Conservation (phyloP, 2,329 filamentous ascomycete species). For the Cordyceps javanica region DNA sequence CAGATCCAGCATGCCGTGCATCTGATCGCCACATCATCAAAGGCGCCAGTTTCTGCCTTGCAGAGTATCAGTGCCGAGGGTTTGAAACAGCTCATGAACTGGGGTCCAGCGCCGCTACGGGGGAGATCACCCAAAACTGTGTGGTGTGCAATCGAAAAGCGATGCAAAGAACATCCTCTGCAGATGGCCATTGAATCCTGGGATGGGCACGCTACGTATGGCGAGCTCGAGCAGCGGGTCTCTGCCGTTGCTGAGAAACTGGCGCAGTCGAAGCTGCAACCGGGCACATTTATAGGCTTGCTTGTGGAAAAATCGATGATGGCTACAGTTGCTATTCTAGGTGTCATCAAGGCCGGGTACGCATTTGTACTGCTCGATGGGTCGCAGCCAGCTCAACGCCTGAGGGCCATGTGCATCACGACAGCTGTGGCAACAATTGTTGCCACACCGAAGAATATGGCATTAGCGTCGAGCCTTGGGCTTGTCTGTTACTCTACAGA, state of each 20-base stretch:
- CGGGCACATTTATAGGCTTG: constrained; percentile 19
- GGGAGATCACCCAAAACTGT: background rate
- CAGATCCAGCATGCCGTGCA: background rate
- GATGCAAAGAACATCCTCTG: background rate
- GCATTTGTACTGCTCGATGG: constrained; percentile 23
- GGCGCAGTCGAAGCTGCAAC: background rate
- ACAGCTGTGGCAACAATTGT: background rate
- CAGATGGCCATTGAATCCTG: constrained; percentile 18
- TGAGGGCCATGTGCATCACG: constrained; percentile 11
- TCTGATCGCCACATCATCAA: background rate
- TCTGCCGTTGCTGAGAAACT: constrained; percentile 16
- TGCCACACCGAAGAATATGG: background rate
- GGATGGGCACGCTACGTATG: constrained; percentile 22
- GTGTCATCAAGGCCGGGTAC: constrained; percentile 23
- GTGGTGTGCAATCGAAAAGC: background rate
- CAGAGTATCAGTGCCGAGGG: background rate
- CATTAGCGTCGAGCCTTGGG: background rate
- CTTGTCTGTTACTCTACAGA: background rate
- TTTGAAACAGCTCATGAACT: background rate
- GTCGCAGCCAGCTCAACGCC: constrained; percentile 17
- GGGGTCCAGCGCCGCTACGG: background rate
- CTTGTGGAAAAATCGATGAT: constrained; percentile 23
- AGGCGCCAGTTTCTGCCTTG: background rate
- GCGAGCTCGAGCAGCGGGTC: constrained; percentile 19
- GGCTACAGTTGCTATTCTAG: constrained; percentile 21